Evolutionary conservation across 1,284 basidiomycete species (phyloP), one percentile per base, ranked within the genome.

Genomic region (Cutaneotrichosporon curvatum): DNA sequence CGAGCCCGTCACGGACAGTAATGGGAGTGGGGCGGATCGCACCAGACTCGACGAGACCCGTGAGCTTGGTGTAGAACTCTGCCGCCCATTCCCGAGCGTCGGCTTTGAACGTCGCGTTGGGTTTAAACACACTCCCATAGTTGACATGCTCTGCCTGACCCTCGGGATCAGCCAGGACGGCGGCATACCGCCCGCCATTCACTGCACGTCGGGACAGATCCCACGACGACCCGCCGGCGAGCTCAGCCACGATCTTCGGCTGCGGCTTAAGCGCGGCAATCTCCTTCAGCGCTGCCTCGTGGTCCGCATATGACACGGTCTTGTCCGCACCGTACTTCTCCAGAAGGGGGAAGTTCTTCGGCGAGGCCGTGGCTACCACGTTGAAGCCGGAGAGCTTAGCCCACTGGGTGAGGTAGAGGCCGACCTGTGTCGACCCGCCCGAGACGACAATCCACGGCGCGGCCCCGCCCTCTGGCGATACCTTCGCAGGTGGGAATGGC

Each of bases 391-490:
- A 55, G 5, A 68, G 47, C 43, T 68, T 67, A 25, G 71, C 72
- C 25, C 76, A 61, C 51, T 77, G 74, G 25, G 76, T 53, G 12
- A 72, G 71, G 57, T 70, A 77, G 32, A 73, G 58, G 0, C 76
- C 76, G 39, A 76, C 73, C 5, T 68, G 59, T 8, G 71, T 68
- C 18, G 73, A 61, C 9, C 73, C 75, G 14, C 71, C 71, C 64
- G 73, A 74, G 20, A 77, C 63, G 22, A 77, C 51, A 44, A 70
- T 54, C 44, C 25, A 28, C 25, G 25, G 25, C 25, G 7, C 12
- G 25, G 25, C 25, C 12, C 56, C 46, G 21, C 21, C 9, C 37
- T 51, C 25, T 7, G 25, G 25, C 25, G 7, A 7, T 7, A 28
- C 25, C 15, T 30, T 21, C 5, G 37, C 30, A 2, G 40, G 46